Base-by-base conservation (phyloP, 352 stramenopile genomes). In the Pythium scleroteichum region DNA sequence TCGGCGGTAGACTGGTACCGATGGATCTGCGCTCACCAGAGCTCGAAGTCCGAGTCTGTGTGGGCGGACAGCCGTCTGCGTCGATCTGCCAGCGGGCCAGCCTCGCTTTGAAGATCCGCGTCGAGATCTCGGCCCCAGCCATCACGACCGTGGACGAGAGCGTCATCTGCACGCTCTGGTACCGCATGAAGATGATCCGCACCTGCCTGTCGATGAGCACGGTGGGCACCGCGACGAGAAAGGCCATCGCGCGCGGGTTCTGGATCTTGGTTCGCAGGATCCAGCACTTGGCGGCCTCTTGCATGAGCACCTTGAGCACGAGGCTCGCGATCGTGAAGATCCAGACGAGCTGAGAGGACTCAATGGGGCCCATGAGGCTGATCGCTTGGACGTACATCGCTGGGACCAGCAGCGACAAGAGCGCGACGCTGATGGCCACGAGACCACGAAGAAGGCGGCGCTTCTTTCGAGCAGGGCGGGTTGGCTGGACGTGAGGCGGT, bases 181-280 rank as follows among this genome's bases (percentile, higher is more conserved):
- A 53, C 1, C 61, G 68, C 44, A 82, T 53, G 14, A 82, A 39
- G 19, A 75, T 29, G 16, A 77, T 62, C 0, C 68, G 69, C 22
- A 78, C 64, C 42, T 78, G 69, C 12, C 67, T 75, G 47, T 76
- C 61, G n/a, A 78, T 66, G 19, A 77, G 47, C 33, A 83, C 70
- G 1, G 66, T 75, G 19, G 72, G 64, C 0, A 69, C 62, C 10
- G 51, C 63, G 9, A 77, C 52, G 1, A 73, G 35, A 1, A 53
- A 41, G 2, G 64, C 56, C 67, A 59, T 59, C 0, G 52, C 40
- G 38, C 52, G 52, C 2, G 52, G 19, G 16, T 50, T 59, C 19
- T 46, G 40, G 29, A 35, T 35, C 29, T 35, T 35, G 29, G 29
- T 35, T 5, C 29, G 29, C 29, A 35, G 10, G 29, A 35, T 35